Conservation (phyloP, 1,284 basidiomycete species). For the Microbotryum saponariae region DNA sequence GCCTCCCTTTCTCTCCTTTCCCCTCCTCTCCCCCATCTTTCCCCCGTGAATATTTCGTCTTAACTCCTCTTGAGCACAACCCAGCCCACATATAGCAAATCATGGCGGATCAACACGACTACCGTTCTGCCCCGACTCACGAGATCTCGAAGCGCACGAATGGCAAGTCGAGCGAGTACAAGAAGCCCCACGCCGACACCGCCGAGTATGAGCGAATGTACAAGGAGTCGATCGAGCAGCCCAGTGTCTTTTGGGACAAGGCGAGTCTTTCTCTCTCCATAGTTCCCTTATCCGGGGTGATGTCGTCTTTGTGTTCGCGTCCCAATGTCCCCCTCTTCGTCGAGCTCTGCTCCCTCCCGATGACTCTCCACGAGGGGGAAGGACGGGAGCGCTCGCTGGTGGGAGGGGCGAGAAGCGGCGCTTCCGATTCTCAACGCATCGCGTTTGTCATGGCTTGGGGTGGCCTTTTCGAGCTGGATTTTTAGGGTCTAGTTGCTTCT, state of each 20-base stretch:
- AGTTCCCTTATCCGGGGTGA: background rate
- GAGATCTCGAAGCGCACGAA: slow-evolving; percentile 19
- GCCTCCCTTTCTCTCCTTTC: background rate
- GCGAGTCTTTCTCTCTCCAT: slow-evolving; percentile 44
- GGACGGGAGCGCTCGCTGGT: background rate
- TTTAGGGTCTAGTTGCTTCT: background rate
- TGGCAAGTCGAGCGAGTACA: slow-evolving; percentile 9
- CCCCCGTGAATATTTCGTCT: background rate
- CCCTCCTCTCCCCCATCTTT: background rate
- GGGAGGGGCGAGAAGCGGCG: no score
- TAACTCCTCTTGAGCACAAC: background rate
- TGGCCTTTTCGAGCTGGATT: background rate
- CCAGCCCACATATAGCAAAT: background rate
- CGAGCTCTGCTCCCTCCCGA: background rate
- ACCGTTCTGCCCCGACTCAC: slow-evolving; percentile 17
- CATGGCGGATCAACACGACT: slow-evolving; percentile 12
- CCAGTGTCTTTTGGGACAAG: slow-evolving; percentile 81
- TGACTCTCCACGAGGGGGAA: background rate
- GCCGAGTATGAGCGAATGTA: slow-evolving; percentile 48
- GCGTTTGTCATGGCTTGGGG: no score
- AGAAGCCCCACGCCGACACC: slow-evolving; percentile 56
- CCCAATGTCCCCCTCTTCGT: background rate
- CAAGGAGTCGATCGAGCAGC: slow-evolving; percentile 46
- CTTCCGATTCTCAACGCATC: no score
- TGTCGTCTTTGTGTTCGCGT: background rate